phyloP scores from a whole-genome alignment of 2,329 filamentous ascomycete species.

The Cercospora brassicicola region DNA sequence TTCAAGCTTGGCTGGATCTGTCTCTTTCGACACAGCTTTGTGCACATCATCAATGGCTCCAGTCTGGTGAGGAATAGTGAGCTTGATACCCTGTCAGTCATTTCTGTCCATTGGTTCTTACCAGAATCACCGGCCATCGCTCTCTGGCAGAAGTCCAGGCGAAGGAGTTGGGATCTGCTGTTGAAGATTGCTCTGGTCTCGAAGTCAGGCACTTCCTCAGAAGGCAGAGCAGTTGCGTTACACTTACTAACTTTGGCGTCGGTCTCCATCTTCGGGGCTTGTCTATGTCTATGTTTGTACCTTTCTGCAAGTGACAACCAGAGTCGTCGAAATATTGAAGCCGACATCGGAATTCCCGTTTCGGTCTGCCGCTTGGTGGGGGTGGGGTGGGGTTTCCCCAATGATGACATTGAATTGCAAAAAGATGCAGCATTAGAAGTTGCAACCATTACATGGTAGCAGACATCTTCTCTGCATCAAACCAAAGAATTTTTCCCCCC shows the following conservation, averaged over 20 bases:
- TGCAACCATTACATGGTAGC: not conserved
- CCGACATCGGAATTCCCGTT: constrained; percentile 1
- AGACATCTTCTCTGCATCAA: not conserved
- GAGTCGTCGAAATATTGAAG: constrained; percentile 11
- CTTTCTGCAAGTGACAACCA: not conserved
- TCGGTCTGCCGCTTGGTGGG: not conserved
- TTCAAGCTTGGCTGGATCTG: constrained; percentile 63
- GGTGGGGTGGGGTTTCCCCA: not conserved
- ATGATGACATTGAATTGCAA: not conserved
- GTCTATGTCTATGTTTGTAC: constrained; percentile 16
- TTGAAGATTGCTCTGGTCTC: constrained; percentile 68
- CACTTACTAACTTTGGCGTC: constrained; percentile 65
- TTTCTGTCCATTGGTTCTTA: constrained; percentile 45
- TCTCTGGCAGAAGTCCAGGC: constrained; percentile 80
- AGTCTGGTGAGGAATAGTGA: constrained; percentile 58
- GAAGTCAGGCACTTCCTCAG: no score
- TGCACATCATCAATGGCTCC: constrained; percentile 94
- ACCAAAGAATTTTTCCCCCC: not conserved
- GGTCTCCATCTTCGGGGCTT: constrained; percentile 61
- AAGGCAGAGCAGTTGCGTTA: no score
- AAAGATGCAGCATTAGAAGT: not conserved
- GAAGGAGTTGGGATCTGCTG: constrained; percentile 81
- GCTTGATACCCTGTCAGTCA: not conserved
- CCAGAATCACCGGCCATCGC: constrained; percentile 91
- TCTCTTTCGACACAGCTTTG: constrained; percentile 62